Conservation (phyloP, 2,329 filamentous ascomycete species). For the Simplicillium sp. region DNA sequence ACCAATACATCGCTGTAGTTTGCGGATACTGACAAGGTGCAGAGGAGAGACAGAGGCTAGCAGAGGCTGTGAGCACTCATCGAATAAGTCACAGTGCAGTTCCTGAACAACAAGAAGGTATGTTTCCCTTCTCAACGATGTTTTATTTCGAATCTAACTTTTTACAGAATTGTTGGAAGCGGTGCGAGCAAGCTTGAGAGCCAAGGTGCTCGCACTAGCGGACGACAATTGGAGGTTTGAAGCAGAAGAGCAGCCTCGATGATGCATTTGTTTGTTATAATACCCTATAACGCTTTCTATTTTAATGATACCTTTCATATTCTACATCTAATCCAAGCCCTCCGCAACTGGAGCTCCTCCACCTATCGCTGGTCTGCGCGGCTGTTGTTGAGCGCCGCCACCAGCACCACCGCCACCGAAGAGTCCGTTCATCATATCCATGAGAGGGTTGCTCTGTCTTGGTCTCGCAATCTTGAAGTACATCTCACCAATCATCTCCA, state of each 20-base stretch:
- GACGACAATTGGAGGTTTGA: constrained; percentile 94
- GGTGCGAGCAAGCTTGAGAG: constrained; percentile 59
- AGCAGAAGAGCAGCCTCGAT: constrained; percentile 44
- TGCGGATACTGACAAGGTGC: neutral
- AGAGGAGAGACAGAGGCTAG: constrained; percentile 51
- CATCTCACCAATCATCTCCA: constrained; percentile 88
- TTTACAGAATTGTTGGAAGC: constrained; percentile 58
- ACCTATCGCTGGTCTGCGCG: constrained; percentile 26
- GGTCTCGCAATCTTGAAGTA: constrained; percentile 91
- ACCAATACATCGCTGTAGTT: constrained; percentile 1
- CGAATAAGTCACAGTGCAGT: constrained; percentile 43
- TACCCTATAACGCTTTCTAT: constrained; percentile 3
- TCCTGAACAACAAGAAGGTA: constrained; percentile 58
- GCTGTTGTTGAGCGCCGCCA: constrained; percentile 24
- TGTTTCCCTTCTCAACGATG: constrained; percentile 11
- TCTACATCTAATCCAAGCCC: constrained; percentile 42
- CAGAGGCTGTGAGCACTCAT: constrained; percentile 53
- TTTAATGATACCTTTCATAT: constrained; percentile 1
- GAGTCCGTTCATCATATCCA: constrained; percentile 97
- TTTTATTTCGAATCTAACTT: no score
- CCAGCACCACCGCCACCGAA: constrained; percentile 64
- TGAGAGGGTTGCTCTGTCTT: constrained; percentile 79
- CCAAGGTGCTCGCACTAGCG: constrained; percentile 62
- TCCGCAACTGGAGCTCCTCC: constrained; percentile 38
- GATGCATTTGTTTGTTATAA: constrained; percentile 8